phyloP scores from a whole-genome alignment of 768 basidiomycete species.

The Lanmaoa pseudosensibilis region DNA sequence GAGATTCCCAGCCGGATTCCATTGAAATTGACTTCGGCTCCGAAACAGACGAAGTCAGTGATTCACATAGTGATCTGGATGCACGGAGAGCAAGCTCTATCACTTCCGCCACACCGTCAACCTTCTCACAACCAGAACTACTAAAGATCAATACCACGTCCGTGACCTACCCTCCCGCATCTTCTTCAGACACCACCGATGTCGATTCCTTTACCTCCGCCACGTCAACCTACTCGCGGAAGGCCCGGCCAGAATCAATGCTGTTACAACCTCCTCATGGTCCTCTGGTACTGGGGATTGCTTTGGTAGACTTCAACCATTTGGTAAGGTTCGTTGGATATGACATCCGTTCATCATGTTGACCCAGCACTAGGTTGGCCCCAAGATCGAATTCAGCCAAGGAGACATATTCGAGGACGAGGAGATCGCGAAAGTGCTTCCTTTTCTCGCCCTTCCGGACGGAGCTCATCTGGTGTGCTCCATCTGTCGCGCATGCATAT shows the following conservation, averaged over 20 bases:
- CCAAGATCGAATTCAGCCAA: constrained; percentile 81
- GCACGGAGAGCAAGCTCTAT: constrained; percentile 46
- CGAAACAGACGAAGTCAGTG: constrained; percentile 53
- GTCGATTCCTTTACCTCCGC: constrained; percentile 61
- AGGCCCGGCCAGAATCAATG: constrained; percentile 78
- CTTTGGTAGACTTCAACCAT: constrained; percentile 95
- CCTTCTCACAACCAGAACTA: constrained; percentile 35
- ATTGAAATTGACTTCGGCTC: constrained; percentile 55
- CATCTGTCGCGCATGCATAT: constrained; percentile 6
- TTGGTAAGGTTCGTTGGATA: constrained; percentile 50
- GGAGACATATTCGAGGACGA: constrained; percentile 84
- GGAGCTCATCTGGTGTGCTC: constrained; percentile 83
- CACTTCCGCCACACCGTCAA: constrained; percentile 52
- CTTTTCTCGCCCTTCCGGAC: constrained; percentile 95
- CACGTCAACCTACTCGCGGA: constrained; percentile 55
- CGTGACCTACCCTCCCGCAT: constrained; percentile 62
- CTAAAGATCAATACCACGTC: constrained; percentile 35
- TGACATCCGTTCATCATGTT: constrained; percentile 12
- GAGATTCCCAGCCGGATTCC: constrained; percentile 47
- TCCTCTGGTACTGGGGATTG: constrained; percentile 79
- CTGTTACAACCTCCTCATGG: constrained; percentile 55
- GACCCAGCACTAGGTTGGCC: constrained; percentile 67
- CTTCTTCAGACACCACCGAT: constrained; percentile 45
- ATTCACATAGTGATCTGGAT: constrained; percentile 40
- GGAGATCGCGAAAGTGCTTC: constrained; percentile 80